These are phyloP conservation scores for Phialocephala sp. DNA, from an alignment of 2,329 filamentous ascomycete genomes.

Conservation along the genomic window DNA sequence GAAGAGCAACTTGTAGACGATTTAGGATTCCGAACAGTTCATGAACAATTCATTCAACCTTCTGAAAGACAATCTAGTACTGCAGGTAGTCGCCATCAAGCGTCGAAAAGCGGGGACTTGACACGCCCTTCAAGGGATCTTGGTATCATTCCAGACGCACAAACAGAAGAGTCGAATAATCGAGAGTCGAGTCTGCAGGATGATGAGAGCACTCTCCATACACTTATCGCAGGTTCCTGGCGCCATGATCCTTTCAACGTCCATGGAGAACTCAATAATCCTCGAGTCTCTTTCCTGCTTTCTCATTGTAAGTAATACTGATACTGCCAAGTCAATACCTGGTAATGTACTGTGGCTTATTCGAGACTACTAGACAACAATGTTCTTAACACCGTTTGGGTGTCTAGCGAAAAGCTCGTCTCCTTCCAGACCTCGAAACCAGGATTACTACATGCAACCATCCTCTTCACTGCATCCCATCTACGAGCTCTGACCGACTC, in stretches of 20 bases:
- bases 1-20: neutral
- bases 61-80: neutral
- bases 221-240: neutral
- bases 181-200: neutral
- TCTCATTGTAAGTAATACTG: neutral
- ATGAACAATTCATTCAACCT: neutral
- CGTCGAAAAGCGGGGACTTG: neutral
- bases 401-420: neutral
- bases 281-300: slow-evolving; percentile 3
- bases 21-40: neutral
- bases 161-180: neutral
- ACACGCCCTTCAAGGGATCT: neutral
- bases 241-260: slow-evolving; percentile 7
- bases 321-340: neutral
- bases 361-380: neutral
- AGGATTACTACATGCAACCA: neutral
- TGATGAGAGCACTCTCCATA: neutral
- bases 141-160: neutral
- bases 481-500: neutral
- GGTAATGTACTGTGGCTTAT: neutral
- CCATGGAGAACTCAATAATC: neutral
- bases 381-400: neutral
- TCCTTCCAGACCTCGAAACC: slow-evolving; percentile 5
- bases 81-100: neutral
- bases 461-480: slow-evolving; percentile 2